These are phyloP conservation scores for Mentha longifolia DNA, from an alignment of 257 asterid species.

Conservation along the genomic window DNA sequence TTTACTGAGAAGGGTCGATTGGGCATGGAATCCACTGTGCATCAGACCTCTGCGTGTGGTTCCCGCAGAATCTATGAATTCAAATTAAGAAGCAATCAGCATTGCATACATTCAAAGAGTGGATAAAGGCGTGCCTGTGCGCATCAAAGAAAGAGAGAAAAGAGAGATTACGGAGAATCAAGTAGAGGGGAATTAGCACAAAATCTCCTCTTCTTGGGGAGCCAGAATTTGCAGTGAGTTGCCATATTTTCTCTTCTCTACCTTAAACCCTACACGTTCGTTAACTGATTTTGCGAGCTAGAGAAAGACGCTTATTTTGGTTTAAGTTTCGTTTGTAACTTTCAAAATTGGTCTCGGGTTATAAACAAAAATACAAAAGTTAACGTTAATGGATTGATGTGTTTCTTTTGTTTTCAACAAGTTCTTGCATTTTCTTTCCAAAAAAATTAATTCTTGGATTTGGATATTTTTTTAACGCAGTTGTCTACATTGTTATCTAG, in stretches of 20 bases:
- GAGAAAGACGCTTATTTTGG: background rate
- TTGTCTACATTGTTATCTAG: no score
- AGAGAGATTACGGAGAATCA: slow-evolving; percentile 54
- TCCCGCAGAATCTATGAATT: slow-evolving; percentile 78
- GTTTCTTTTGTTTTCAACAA: no score
- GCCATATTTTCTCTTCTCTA: slow-evolving; percentile 43
- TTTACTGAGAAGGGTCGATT: slow-evolving; percentile 80
- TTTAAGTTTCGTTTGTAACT: background rate
- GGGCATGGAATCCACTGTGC: slow-evolving; percentile 83
- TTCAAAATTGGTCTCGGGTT: no score
- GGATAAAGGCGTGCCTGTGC: no score
- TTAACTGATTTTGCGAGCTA: background rate
- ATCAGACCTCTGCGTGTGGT: slow-evolving; percentile 78
- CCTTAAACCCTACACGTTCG: slow-evolving; percentile 35
- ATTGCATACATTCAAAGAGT: background rate
- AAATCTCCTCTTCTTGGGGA: slow-evolving; percentile 84
- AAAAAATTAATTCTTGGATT: no score
- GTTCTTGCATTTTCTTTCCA: no score
- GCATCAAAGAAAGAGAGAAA: background rate
- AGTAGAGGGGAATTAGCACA: slow-evolving; percentile 63
- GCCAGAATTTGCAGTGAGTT: slow-evolving; percentile 80
- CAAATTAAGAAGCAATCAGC: slow-evolving; percentile 22
- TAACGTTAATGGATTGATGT: no score
- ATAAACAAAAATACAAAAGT: no score
- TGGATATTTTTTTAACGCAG: no score